A percentile compares a stretch with the other conserved stretches of the same genome.
These are phyloP conservation scores for Gonium pectorale DNA, from an alignment of 139 green algal genomes.

Conservation along the genomic window DNA sequence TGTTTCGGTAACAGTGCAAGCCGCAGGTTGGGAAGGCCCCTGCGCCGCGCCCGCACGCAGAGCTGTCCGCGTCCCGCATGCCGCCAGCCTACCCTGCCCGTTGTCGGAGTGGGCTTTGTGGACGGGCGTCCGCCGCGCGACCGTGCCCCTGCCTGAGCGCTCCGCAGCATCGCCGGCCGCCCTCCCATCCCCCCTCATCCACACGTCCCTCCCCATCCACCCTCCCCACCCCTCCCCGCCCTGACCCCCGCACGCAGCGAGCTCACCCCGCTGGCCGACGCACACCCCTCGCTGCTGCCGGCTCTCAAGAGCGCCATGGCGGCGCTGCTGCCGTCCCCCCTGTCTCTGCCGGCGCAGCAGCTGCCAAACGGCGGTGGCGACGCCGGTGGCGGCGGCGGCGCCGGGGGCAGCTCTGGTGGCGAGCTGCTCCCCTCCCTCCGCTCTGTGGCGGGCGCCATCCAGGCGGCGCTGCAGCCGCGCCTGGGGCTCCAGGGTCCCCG, in stretches of 20 bases:
- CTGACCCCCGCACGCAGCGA: constrained; percentile 19
- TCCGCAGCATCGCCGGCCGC: not conserved
- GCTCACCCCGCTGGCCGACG: constrained; percentile 28
- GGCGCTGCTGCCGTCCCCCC: constrained; percentile 26
- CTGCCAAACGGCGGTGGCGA: not conserved
- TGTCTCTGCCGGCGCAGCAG: not conserved
- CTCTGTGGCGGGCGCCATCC: constrained; percentile 20
- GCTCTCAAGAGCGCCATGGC: constrained; percentile 45
- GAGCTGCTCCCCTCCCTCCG: constrained; percentile 45
- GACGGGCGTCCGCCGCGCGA: too few species aligned
- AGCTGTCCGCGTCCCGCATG: not conserved
- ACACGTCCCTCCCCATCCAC: not conserved
- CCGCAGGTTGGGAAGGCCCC: too few species aligned
- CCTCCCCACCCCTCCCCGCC: not conserved
- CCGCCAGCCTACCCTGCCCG: not conserved
- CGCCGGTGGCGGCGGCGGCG: not conserved
- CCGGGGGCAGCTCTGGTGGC: not conserved
- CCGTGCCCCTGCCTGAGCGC: too few species aligned
- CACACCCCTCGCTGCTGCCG: constrained; percentile 37
- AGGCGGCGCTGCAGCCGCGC: constrained; percentile 45
- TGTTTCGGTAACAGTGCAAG: too few species aligned
- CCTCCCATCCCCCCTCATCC: not conserved
- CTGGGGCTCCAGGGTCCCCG: constrained; percentile 46
- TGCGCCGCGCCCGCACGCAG: too few species aligned
- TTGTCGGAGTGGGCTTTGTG: too few species aligned